Evolutionary conservation across 2,329 filamentous ascomycete genomes (phyloP).

Genomic region (Stenocarpella maydis): DNA sequence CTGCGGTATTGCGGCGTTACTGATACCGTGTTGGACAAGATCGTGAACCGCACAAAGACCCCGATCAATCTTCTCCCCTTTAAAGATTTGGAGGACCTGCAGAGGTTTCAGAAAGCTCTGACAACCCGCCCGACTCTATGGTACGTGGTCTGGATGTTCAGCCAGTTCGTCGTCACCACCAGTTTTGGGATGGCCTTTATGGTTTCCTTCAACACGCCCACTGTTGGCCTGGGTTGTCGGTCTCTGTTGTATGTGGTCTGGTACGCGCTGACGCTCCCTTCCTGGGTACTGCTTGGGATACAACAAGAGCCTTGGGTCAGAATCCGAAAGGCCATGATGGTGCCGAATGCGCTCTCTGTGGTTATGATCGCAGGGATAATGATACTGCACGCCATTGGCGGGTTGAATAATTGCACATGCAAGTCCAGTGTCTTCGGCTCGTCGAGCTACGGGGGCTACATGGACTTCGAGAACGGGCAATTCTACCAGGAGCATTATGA

Average conservation of each 20-base stretch:
- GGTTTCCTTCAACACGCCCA: constrained; percentile 12
- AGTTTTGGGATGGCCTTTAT: constrained; percentile 10
- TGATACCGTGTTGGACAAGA: background rate
- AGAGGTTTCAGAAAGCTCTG: background rate
- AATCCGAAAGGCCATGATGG: constrained; percentile 6
- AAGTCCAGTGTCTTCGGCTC: constrained; percentile 3
- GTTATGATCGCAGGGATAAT: constrained; percentile 3
- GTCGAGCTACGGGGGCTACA: constrained; percentile 1
- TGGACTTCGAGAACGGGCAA: constrained; percentile 7
- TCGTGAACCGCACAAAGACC: background rate
- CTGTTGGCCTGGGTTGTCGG: background rate
- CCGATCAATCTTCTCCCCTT: background rate
- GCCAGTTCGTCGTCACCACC: background rate
- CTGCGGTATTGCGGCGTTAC: constrained; percentile 8
- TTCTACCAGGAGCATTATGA: constrained; percentile 8
- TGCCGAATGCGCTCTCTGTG: constrained; percentile 1
- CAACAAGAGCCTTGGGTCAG: constrained; percentile 4
- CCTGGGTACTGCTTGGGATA: background rate
- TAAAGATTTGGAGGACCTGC: background rate
- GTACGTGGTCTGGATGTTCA: constrained; percentile 4
- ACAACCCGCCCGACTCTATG: background rate
- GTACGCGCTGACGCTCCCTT: background rate
- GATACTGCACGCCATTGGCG: constrained; percentile 7
- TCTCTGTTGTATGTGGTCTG: constrained; percentile 9
- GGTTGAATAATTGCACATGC: constrained; percentile 7